Evolutionary conservation across 495 filamentous ascomycete genomes (phyloP).

Genomic region (Thermothielavioides terrestris): DNA sequence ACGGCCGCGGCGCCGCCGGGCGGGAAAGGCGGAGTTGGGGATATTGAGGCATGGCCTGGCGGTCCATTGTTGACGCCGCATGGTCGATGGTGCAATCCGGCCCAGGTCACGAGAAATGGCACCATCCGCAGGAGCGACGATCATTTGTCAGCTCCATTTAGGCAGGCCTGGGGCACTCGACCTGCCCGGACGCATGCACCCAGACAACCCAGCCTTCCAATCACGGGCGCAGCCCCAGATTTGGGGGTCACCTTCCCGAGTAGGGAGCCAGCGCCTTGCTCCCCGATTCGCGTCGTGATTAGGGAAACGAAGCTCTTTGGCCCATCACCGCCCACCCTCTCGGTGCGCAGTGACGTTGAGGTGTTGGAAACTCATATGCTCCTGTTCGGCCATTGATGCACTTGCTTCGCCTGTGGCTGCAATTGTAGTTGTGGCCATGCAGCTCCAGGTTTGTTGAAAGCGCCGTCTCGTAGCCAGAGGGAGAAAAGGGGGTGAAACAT

Average conservation of each 20-base stretch:
- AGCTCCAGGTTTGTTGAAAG: neutral
- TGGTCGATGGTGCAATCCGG: conserved; percentile 30
- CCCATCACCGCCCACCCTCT: conserved; percentile 2
- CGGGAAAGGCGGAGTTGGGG: conserved; percentile 24
- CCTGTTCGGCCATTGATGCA: conserved; percentile 1
- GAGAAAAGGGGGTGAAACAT: neutral
- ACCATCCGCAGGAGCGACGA: conserved; percentile 26
- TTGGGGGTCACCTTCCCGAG: conserved; percentile 12
- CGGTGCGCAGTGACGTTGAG: neutral
- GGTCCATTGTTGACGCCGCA: conserved; percentile 24
- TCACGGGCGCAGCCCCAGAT: conserved; percentile 14
- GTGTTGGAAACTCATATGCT: conserved; percentile 6
- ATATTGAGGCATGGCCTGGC: conserved; percentile 14
- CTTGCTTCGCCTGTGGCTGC: conserved; percentile 1
- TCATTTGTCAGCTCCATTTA: conserved; percentile 33
- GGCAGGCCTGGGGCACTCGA: conserved; percentile 11
- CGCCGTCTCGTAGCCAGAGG: neutral
- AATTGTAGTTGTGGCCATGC: conserved; percentile 1
- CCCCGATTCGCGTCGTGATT: conserved; percentile 25
- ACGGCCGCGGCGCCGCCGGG: conserved; percentile 20
- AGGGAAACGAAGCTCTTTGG: conserved; percentile 16
- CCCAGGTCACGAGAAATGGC: conserved; percentile 35
- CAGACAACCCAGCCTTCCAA: conserved; percentile 16
- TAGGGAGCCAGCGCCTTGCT: conserved; percentile 6
- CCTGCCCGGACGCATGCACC: conserved; percentile 15